Percentiles rank a stretch among this genome's conserved stretches.
Evolutionary conservation across 2,329 filamentous ascomycete genomes (phyloP).

Genomic region (Alternaria sp.): DNA sequence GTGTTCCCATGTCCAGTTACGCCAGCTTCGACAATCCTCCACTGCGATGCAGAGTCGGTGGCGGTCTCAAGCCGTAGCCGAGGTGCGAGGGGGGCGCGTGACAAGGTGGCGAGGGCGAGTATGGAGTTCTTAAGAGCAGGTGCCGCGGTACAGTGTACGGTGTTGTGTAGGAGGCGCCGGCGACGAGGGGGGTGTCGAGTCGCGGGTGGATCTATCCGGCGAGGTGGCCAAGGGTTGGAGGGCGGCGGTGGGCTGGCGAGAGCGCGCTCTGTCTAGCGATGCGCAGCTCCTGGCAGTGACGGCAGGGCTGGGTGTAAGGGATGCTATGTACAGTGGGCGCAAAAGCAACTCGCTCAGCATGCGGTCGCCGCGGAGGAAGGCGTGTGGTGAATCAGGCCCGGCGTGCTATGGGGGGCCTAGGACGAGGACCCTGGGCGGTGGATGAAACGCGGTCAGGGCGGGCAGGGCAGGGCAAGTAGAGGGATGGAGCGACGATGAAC

Average conservation of each 20-base stretch:
- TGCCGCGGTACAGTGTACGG: conserved; percentile 10
- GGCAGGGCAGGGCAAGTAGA: conserved; percentile 31
- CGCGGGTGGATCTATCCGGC: conserved; percentile 7
- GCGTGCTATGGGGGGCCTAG: conserved; percentile 23
- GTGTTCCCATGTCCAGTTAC: conserved; percentile 45
- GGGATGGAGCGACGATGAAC: conserved; percentile 8
- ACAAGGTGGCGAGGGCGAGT: conserved; percentile 11
- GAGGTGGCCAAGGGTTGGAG: conserved; percentile 7
- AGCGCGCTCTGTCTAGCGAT: conserved; percentile 21
- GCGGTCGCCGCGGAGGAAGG: conserved; percentile 21
- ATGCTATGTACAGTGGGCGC: conserved; percentile 23
- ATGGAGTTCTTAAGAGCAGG: conserved; percentile 4
- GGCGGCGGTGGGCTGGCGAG: conserved; percentile 24
- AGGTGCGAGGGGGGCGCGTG: conserved; percentile 20
- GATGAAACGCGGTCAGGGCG: conserved; percentile 41
- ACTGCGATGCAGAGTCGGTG: conserved; percentile 12
- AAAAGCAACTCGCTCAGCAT: conserved; percentile 20
- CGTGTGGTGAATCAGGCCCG: conserved; percentile 17
- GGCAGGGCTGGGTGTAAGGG: conserved; percentile 15
- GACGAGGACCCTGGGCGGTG: conserved; percentile 35
- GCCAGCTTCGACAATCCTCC: conserved; percentile 33
- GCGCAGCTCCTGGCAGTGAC: conserved; percentile 24
- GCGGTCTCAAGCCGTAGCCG: conserved; percentile 18
- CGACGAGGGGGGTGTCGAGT: conserved; percentile 7
- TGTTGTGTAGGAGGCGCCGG: neutral